Evolutionary conservation across 345 rosid species (phyloP), one percentile per base, ranked within the genome.

Genomic region (Combretum micranthum): DNA sequence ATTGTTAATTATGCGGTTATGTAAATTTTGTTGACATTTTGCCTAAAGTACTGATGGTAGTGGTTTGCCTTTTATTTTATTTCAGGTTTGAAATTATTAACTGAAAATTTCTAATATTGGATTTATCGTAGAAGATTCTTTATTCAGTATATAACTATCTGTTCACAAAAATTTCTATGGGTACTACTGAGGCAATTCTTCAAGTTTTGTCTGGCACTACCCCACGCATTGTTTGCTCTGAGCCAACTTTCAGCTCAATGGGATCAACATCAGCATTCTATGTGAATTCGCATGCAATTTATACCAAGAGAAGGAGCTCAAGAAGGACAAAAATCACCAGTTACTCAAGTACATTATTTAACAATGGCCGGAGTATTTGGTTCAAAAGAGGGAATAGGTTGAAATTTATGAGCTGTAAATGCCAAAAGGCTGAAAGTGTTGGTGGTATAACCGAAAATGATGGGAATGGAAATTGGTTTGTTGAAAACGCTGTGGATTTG

Each of bases 121-220:
- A 32, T 32, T 32, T 32, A 50, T 42, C 39, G 15, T 20, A 57
- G 22, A 62, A 52, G 47, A 8, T 48, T 44, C 39, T 47, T 45
- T 44, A 15, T 39, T 53, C 16, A 17, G 50, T 32, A 47, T 57
- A 8, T 6, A 50, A 60, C 56, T 20, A 26, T 52, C 64, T 56
- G 68, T 50, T 53, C 54, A 68, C 25, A 49, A 54, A 42, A 53
- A 53, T 47, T 49, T 20, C 45, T 52, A 75, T 83, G 83, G 85
- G 72, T 62, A 72, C 81, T 74, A 63, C 57, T 18, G 82, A 80
- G 69, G 78, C 68, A 60, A 79, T 74, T 61, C 73, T 76, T 50
- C 83, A 77, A 55, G 70, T 76, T 58, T 68, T 78, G 12, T 66
- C 75, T 12, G 70, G 81, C 69, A 60, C 73, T 70, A 72, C 50